phyloP scores from a whole-genome alignment of 225 moss, liverwort and hornwort species.

The Thuidium tamariscinum region DNA sequence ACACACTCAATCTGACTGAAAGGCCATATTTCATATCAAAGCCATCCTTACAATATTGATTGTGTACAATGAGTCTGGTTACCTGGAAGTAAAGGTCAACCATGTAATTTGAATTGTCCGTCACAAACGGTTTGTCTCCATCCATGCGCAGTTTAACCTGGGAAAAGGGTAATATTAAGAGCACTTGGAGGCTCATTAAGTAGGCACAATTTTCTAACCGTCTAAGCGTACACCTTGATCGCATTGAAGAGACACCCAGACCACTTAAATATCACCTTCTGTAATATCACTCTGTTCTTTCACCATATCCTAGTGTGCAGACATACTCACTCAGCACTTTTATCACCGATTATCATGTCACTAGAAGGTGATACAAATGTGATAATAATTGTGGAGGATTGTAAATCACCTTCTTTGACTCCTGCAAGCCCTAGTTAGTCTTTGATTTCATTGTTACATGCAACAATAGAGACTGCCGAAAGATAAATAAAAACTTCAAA shows the following conservation, averaged over 20 bases:
- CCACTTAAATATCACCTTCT: not conserved
- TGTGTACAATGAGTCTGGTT: not conserved
- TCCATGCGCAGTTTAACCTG: constrained; percentile 68
- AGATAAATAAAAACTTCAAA: not conserved
- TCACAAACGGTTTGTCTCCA: constrained; percentile 71
- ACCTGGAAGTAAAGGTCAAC: constrained; percentile 90
- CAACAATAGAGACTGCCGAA: not conserved
- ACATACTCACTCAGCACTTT: not conserved
- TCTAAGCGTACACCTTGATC: not conserved
- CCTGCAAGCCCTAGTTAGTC: not conserved
- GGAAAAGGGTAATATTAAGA: not conserved
- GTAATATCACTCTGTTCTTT: not conserved
- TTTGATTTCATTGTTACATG: not conserved
- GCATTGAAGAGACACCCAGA: not conserved
- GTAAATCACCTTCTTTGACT: not conserved
- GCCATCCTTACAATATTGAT: not conserved
- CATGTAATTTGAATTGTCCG: constrained; percentile 86
- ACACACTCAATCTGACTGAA: not conserved
- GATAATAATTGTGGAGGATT: not conserved
- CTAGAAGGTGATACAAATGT: not conserved
- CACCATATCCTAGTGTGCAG: not conserved
- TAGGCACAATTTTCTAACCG: not conserved
- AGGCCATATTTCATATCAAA: not conserved
- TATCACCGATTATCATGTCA: not conserved
- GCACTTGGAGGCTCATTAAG: not conserved